Percentiles rank a stretch among this genome's conserved stretches.
Evolutionary conservation across 129 eudicot genomes (phyloP).

Genomic region (Centrapalus pauciflorus): DNA sequence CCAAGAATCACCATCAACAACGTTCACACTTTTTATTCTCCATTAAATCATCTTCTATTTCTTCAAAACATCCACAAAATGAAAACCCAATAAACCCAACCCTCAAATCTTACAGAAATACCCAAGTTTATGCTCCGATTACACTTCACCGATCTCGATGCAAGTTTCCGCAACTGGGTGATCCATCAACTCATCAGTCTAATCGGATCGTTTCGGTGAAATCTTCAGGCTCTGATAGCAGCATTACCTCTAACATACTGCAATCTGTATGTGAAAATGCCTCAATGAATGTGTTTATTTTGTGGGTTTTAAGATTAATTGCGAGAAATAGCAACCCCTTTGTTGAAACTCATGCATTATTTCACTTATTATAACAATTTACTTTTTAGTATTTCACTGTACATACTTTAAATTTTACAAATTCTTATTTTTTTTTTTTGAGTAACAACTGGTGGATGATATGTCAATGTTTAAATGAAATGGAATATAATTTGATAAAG

Average conservation of each 20-base stretch:
- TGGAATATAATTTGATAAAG: too few species aligned
- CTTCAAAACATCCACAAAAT: slow-evolving; percentile 5
- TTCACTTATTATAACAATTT: too few species aligned
- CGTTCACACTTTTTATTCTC: slow-evolving; percentile 16
- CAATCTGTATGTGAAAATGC: slow-evolving; percentile 31
- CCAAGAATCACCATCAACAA: slow-evolving; percentile 27
- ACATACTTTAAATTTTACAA: too few species aligned
- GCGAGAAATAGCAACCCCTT: too few species aligned
- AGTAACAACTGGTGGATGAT: too few species aligned
- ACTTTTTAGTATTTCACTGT: too few species aligned
- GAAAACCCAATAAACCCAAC: slow-evolving; percentile 14
- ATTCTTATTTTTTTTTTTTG: too few species aligned
- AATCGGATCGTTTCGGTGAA: slow-evolving; percentile 32
- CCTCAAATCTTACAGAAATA: slow-evolving; percentile 9
- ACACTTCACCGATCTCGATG: slow-evolving; percentile 14
- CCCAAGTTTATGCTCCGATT: slow-evolving; percentile 21
- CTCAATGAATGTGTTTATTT: neutral
- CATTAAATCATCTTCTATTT: slow-evolving; percentile 10
- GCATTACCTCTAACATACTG: slow-evolving; percentile 37
- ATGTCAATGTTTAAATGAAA: too few species aligned
- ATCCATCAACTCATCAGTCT: slow-evolving; percentile 20
- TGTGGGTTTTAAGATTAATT: neutral
- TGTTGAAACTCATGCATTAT: too few species aligned
- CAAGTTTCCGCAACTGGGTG: slow-evolving; percentile 35
- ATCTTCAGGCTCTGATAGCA: slow-evolving; percentile 42